Evolutionary conservation across 768 basidiomycete species (phyloP).

Genomic region (Suillus bovinus): DNA sequence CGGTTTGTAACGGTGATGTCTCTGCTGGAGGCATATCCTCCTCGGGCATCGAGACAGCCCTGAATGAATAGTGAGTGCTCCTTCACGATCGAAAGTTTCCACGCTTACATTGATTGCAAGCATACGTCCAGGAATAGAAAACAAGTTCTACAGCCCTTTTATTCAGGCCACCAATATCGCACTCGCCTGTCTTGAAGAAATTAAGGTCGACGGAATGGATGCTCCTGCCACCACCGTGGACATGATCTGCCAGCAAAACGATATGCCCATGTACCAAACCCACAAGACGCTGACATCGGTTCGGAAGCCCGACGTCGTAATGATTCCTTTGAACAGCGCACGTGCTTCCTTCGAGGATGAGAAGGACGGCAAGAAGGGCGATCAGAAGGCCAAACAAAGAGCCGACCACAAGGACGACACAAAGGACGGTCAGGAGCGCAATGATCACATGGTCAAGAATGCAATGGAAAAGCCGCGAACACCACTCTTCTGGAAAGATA

Average conservation of each 20-base stretch:
- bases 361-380: background rate
- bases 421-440: no score
- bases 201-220: background rate
- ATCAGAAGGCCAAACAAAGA: no score
- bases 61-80: no score
- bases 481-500: background rate
- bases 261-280: background rate
- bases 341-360: background rate
- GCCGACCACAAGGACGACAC: no score
- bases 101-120: background rate
- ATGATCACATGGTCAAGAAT: background rate
- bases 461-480: background rate
- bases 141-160: background rate
- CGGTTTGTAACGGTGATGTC: no score
- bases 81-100: no score
- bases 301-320: constrained; percentile 1
- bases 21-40: no score
- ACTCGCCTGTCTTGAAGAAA: constrained; percentile 1
- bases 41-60: no score
- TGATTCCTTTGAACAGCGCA: background rate
- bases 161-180: background rate
- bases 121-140: background rate
- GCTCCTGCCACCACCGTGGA: background rate
- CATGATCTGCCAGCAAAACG: background rate
- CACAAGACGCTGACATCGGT: background rate